Evolutionary conservation across 192 early-diverging fungal genomes (phyloP).

Genomic region (Umbelopsis ramanniana): DNA sequence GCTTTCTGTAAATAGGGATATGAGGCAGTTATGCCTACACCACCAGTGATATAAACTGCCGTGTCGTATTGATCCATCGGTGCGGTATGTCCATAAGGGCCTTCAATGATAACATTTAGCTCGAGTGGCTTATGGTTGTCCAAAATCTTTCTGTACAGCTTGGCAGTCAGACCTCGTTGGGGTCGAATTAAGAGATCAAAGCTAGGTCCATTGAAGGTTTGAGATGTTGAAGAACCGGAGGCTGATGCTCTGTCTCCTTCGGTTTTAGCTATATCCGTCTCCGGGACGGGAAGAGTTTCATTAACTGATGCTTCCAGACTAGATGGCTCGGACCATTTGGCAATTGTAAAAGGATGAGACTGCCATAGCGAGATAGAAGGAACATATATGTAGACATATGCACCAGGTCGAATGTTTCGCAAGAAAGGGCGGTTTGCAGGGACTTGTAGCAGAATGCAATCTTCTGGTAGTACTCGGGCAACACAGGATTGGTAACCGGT

Average conservation of each 20-base stretch:
- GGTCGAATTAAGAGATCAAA: constrained; percentile 25
- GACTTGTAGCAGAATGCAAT: neutral
- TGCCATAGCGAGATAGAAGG: constrained; percentile 25
- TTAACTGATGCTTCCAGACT: neutral
- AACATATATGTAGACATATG: constrained; percentile 25
- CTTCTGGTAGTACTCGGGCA: neutral
- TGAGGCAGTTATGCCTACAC: constrained; percentile 18
- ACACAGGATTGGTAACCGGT: neutral
- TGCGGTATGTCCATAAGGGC: constrained; percentile 22
- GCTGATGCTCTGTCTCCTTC: neutral
- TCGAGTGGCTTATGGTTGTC: neutral
- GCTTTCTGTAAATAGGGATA: constrained; percentile 21
- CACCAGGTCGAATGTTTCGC: neutral
- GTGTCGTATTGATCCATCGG: constrained; percentile 21
- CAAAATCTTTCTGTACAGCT: constrained; percentile 12
- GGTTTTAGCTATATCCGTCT: neutral
- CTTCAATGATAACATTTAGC: constrained; percentile 16
- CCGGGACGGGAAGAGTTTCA: neutral
- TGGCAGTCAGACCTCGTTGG: constrained; percentile 16
- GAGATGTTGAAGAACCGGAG: no score
- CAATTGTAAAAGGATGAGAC: constrained; percentile 26
- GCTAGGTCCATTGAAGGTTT: neutral
- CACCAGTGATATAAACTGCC: constrained; percentile 18
- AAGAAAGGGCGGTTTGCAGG: neutral
- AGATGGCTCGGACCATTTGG: neutral